A percentile compares a stretch with the other conserved stretches of the same genome.
These are phyloP conservation scores for Suillus plorans DNA, from an alignment of 768 basidiomycete genomes.

Conservation along the genomic window DNA sequence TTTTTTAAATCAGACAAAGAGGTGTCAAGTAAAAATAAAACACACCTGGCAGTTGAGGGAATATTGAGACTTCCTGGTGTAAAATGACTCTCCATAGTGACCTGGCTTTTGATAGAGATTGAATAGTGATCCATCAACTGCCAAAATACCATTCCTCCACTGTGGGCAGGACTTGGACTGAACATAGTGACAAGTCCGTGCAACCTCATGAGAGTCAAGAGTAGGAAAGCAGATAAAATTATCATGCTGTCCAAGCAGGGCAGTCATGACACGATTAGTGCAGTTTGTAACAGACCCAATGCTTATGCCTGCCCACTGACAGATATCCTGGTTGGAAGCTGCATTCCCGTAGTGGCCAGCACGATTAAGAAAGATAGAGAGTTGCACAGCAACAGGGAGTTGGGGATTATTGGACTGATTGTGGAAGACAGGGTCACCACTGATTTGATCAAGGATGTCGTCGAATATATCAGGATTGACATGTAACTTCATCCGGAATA, in stretches of 20 bases:
- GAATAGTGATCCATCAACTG: slow-evolving; percentile 37
- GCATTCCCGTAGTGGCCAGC: slow-evolving; percentile 6
- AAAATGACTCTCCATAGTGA: slow-evolving; percentile 6
- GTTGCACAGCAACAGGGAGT: slow-evolving; percentile 28
- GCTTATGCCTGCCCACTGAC: slow-evolving; percentile 12
- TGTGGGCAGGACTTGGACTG: slow-evolving; percentile 29
- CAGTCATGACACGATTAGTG: slow-evolving; percentile 17
- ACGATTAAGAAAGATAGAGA: slow-evolving; percentile 13
- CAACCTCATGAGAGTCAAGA: background rate
- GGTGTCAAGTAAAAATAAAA: background rate
- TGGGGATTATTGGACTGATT: slow-evolving; percentile 30
- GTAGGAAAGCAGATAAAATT: slow-evolving; percentile 6
- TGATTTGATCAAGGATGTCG: slow-evolving; percentile 16
- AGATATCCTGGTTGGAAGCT: slow-evolving; percentile 13
- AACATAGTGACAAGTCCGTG: slow-evolving; percentile 28
- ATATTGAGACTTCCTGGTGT: slow-evolving; percentile 18
- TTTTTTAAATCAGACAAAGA: background rate
- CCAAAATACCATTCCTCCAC: slow-evolving; percentile 37
- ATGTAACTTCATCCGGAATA: slow-evolving; percentile 21
- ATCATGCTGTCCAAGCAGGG: slow-evolving; percentile 15
- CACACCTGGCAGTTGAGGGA: slow-evolving; percentile 17
- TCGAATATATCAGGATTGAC: slow-evolving; percentile 27
- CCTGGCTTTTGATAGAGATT: slow-evolving; percentile 11
- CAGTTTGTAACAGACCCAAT: slow-evolving; percentile 17
- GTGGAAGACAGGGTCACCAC: slow-evolving; percentile 10